Percentiles rank a stretch among this genome's conserved stretches.
These are phyloP conservation scores for Cordyceps tenuipes DNA, from an alignment of 2,329 filamentous ascomycete species.

Conservation along the genomic window DNA sequence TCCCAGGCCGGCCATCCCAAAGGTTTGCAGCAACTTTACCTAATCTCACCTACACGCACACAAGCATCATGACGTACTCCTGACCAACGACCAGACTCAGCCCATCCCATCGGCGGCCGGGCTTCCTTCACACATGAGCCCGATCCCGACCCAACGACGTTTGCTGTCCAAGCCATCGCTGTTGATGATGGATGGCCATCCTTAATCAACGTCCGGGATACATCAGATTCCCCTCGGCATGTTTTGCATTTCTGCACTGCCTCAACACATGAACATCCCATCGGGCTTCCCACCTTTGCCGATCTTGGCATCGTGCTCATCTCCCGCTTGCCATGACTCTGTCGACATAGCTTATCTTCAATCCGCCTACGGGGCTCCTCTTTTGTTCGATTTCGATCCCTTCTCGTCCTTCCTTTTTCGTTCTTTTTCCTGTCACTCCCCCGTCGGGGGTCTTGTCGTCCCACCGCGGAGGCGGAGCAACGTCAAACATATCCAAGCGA, in stretches of 20 bases:
- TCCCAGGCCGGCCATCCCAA: background rate
- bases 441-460: background rate
- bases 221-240: no score
- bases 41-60: no score
- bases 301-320: background rate
- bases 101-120: no score
- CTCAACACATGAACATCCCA: background rate
- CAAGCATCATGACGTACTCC: no score
- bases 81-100: no score
- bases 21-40: background rate
- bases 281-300: background rate
- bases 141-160: no score
- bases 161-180: no score
- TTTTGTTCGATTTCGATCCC: conserved; percentile 6
- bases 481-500: background rate
- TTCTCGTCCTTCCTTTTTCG: background rate
- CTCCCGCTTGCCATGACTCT: conserved; percentile 5
- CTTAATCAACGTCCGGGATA: no score
- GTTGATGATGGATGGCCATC: background rate
- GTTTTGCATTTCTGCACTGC: no score
- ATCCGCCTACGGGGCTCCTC: background rate
- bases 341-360: background rate
- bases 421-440: background rate
- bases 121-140: background rate
- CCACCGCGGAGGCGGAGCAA: conserved; percentile 7